Evolutionary conservation across 768 basidiomycete species (phyloP).

Genomic region (Leccinum aurantiacum): DNA sequence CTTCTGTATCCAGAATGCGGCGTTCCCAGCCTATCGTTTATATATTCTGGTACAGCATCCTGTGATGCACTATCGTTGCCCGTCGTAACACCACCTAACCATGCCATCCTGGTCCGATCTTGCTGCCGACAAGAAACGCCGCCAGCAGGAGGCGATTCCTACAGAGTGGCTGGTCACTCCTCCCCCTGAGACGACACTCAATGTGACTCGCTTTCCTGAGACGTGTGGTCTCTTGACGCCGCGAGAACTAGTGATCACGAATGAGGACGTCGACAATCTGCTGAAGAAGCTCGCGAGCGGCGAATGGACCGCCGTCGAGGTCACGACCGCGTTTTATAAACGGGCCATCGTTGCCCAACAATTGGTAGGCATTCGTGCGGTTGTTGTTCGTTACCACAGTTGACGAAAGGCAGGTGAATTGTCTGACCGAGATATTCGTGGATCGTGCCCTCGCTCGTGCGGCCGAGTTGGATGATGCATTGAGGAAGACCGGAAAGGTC

Average conservation of each 20-base stretch:
- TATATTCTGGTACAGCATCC: constrained; percentile 7
- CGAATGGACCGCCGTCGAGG: constrained; percentile 63
- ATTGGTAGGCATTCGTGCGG: constrained; percentile 44
- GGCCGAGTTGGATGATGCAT: constrained; percentile 59
- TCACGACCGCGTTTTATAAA: constrained; percentile 74
- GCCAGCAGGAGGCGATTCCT: constrained; percentile 59
- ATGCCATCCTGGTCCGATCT: constrained; percentile 49
- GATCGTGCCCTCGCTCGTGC: constrained; percentile 68
- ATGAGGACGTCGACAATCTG: constrained; percentile 42
- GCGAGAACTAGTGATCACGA: constrained; percentile 62
- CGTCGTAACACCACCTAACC: background rate
- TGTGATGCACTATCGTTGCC: background rate
- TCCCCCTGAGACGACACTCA: constrained; percentile 47
- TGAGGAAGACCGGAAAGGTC: constrained; percentile 59
- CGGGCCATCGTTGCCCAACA: constrained; percentile 80
- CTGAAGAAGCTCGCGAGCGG: constrained; percentile 52
- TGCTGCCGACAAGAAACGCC: constrained; percentile 51
- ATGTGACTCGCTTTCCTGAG: constrained; percentile 56
- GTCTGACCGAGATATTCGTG: constrained; percentile 81
- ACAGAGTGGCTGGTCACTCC: constrained; percentile 57
- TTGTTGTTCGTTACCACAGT: background rate
- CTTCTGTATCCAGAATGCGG: background rate
- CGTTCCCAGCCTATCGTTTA: constrained; percentile 8
- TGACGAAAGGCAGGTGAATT: constrained; percentile 56
- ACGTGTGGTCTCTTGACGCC: constrained; percentile 56